Conservation (phyloP, 495 filamentous ascomycete species). For the Penicillium longicatenatum region DNA sequence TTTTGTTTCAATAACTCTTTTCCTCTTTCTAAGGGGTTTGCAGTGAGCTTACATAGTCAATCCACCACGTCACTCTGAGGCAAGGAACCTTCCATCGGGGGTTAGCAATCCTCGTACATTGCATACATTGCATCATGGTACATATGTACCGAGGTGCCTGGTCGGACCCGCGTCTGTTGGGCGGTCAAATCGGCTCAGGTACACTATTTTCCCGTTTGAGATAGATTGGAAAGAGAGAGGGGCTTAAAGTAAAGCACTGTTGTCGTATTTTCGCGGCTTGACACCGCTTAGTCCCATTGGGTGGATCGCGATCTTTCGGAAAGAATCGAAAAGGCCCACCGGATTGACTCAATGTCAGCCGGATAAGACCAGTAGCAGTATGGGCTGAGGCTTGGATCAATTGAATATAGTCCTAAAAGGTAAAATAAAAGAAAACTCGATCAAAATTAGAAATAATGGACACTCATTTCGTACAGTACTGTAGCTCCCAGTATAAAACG, state of each 20-base stretch:
- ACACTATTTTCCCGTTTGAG: conserved; percentile 4
- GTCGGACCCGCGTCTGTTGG: conserved; percentile 3
- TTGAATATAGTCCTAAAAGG: too few species aligned
- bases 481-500: background rate
- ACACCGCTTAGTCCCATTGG: conserved; percentile 17
- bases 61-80: conserved; percentile 8
- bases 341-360: conserved; percentile 9
- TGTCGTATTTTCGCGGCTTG: conserved; percentile 8
- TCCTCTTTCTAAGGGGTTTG: background rate
- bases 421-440: too few species aligned
- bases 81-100: conserved; percentile 2
- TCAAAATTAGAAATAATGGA: too few species aligned
- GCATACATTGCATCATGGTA: conserved; percentile 8
- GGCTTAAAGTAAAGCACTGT: background rate
- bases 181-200: background rate
- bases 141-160: conserved; percentile 3
- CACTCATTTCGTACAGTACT: too few species aligned
- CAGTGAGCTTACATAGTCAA: conserved; percentile 9
- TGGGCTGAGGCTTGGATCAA: background rate
- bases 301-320: conserved; percentile 25
- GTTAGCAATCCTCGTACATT: background rate
- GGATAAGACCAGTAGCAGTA: background rate
- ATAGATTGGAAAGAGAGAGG: conserved; percentile 6
- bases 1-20: background rate
- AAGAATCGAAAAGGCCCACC: conserved; percentile 17